Base-by-base conservation (phyloP, 192 early-diverging fungal genomes). In the Pecoramyces ruminantium region DNA sequence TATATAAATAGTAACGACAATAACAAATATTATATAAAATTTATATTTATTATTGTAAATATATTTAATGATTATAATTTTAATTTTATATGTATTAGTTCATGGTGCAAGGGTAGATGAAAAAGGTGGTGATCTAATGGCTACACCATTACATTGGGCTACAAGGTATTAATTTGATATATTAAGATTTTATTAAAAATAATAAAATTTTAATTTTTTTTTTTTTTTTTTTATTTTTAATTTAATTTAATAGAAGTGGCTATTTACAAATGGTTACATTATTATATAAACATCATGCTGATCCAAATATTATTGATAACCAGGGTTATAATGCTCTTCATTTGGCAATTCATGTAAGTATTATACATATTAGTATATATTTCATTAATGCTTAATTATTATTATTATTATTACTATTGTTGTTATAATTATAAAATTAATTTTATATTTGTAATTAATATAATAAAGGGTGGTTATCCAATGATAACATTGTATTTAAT, bases 61-160 rank as follows among this genome's bases (percentile, higher is more conserved):
- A n/a, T n/a, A n/a, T n/a, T n/a, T n/a, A n/a, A n/a, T n/a, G n/a
- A n/a, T n/a, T n/a, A n/a, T n/a, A n/a, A n/a, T n/a, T n/a, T n/a
- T n/a, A n/a, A n/a, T n/a, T n/a, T n/a, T n/a, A n/a, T n/a, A n/a
- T n/a, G n/a, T n/a, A n/a, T n/a, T n/a, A n/a, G 84, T 87, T 0
- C 84, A 88, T 67, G 92, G 93, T 38, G 94, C 94, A 0, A 87
- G 90, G 34, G 85, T 96, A 28, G 92, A 98, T 85, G 88, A 88
- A 4, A 79, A 88, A 78, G 94, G 94, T 78, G 92, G 92, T 84
- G 93, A 95, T 21, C 86, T 94, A 28, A 83, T 87, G n/a, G 95
- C 96, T 5, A 93, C 95, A 14, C 95, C 96, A 9, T 84, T 99
- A 79, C 96, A 97, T 80, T 99, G 97, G 97, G 96, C 96, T 28